These are phyloP conservation scores for Aspergillus floridensis DNA, from an alignment of 2,329 filamentous ascomycete species.

Conservation along the genomic window DNA sequence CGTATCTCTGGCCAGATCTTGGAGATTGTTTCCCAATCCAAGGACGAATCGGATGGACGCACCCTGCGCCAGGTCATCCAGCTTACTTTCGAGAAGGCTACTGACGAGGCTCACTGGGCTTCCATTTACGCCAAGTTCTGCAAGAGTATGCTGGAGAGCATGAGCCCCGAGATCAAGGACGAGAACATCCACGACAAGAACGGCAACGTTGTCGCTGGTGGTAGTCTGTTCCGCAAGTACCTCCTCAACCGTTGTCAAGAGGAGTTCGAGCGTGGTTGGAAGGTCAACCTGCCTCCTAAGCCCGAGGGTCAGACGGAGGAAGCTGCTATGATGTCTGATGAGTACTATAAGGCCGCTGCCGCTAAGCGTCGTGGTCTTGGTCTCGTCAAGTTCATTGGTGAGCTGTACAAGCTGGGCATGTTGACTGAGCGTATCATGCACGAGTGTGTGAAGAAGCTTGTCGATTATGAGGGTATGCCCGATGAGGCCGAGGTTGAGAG, in stretches of 20 bases:
- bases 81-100: constrained; percentile 98
- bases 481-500: constrained; percentile 97
- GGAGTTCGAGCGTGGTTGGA: constrained; percentile 98
- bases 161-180: constrained; percentile 92
- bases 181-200: constrained; percentile 91
- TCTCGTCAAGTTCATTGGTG: constrained; percentile 98
- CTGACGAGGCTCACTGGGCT: constrained; percentile 97
- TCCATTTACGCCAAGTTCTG: constrained; percentile 99
- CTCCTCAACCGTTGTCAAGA: constrained; percentile 97
- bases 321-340: constrained; percentile 82
- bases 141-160: constrained; percentile 91
- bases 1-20: constrained; percentile 93
- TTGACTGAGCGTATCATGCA: constrained; percentile 99
- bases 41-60: constrained; percentile 89
- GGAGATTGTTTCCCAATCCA: constrained; percentile 87
- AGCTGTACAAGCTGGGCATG: constrained; percentile 98
- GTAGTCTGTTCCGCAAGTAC: constrained; percentile 96
- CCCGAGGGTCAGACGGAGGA: constrained; percentile 72
- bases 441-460: constrained; percentile 94
- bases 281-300: constrained; percentile 75
- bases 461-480: constrained; percentile 89
- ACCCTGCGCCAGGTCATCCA: constrained; percentile 97
- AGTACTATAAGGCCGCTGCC: constrained; percentile 91
- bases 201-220: constrained; percentile 83
- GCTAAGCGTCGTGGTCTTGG: constrained; percentile 96